A percentile compares a stretch with the other conserved stretches of the same genome.
These are phyloP conservation scores for Blastomyces silverae DNA, from an alignment of 2,329 filamentous ascomycete species.

Conservation along the genomic window DNA sequence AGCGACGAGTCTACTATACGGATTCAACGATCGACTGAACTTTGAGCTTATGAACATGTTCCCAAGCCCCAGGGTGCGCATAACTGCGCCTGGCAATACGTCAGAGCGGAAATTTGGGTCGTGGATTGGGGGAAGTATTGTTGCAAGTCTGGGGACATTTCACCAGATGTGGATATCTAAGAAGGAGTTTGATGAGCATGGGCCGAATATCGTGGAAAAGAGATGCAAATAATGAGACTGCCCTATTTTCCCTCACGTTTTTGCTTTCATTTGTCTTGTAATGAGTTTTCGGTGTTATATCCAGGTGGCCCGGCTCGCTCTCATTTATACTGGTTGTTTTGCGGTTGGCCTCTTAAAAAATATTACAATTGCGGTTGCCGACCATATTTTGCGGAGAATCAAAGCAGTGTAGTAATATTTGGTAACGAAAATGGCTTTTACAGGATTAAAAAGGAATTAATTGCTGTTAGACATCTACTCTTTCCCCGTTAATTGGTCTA, in stretches of 20 bases:
- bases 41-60: constrained; percentile 74
- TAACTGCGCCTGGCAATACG: constrained; percentile 78
- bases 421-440: neutral
- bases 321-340: neutral
- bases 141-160: constrained; percentile 92
- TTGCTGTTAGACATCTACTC: neutral
- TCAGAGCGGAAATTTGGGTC: constrained; percentile 85
- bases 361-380: neutral
- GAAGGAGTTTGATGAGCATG: constrained; percentile 97
- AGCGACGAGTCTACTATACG: constrained; percentile 76
- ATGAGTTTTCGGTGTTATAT: neutral
- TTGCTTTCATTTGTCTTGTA: neutral
- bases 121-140: constrained; percentile 94
- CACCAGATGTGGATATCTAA: constrained; percentile 99
- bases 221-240: constrained; percentile 65
- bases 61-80: constrained; percentile 77
- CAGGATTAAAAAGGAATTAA: neutral
- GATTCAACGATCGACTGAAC: constrained; percentile 85
- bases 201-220: constrained; percentile 85
- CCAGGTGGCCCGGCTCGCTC: neutral
- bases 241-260: neutral
- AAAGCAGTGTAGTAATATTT: constrained; percentile 5
- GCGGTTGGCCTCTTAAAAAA: neutral
- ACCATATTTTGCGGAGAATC: neutral
- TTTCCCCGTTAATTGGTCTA: neutral